Base-by-base conservation (phyloP, 371 early-diverging fungal species). In the Polyrhizophydium stewartii region DNA sequence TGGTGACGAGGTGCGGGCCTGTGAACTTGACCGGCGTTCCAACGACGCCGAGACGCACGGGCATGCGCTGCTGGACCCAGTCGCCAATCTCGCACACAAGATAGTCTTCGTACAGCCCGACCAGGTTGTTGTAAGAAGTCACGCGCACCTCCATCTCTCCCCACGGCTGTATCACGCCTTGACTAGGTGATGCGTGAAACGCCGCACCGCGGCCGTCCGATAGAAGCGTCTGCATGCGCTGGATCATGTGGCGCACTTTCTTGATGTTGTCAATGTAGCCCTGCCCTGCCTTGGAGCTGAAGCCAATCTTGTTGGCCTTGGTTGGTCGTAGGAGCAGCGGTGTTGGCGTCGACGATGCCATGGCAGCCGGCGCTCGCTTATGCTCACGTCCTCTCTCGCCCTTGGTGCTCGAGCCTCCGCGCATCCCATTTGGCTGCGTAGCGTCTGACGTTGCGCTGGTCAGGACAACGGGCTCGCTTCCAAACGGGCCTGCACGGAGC, bases 191-290 rank as follows among this genome's bases (percentile, higher is more conserved):
- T 3, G 71, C 57, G 38, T 76, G 71, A 63, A 78, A 78, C 0
- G 76, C 79, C 19, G 73, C 79, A 12, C 79, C 79, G 9, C 76
- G 63, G 0, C 79, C 79, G 46, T 75, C 79, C 0, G 66, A 58
- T 0, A 78, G 64, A 35, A 76, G 55, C 7, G 25, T 32, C 32
- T 74, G 63, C 79, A 72, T 75, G 21, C 61, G 58, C 31, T 61
- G 30, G n/a, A 73, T 62, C 43, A 67, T 61, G 19, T 63, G 55
- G 17, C 76, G 69, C 22, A 71, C 68, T 31, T 67, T 59, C 37
- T 68, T 75, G 27, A 71, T 68, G 43, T 61, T 61, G 33, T 66
- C 72, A 49, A 78, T 63, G 66, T 73, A 78, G 16, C 61, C 53
- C 55, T 72, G 63, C 3, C 79, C 79, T 6, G 63, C 63, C 6